phyloP scores from a whole-genome alignment of 208 protist species.

The Wallacemonas sp. region DNA sequence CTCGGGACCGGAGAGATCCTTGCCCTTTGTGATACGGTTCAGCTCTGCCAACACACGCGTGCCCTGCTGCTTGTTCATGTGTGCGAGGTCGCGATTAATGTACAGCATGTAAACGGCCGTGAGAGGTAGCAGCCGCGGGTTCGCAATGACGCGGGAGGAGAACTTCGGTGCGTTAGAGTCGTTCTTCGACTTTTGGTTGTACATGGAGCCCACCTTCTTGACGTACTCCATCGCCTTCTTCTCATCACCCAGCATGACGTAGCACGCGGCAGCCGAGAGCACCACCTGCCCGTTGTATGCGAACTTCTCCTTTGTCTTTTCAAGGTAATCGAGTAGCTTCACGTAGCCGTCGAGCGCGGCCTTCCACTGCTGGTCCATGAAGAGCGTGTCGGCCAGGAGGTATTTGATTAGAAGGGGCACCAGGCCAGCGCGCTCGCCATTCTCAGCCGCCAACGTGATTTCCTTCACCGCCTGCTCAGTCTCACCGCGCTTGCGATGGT shows the following conservation, averaged over 20 bases:
- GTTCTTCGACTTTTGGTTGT: constrained; percentile 90
- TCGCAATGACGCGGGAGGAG: constrained; percentile 65
- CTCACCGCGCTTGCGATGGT: constrained; percentile 86
- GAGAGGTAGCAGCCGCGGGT: constrained; percentile 70
- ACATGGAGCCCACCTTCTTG: constrained; percentile 80
- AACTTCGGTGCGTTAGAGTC: constrained; percentile 90
- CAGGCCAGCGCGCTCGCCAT: constrained; percentile 67
- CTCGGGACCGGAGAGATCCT: constrained; percentile 70
- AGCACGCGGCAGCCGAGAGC: constrained; percentile 76
- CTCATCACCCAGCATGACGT: constrained; percentile 79
- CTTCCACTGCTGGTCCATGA: constrained; percentile 87
- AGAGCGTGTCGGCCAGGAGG: constrained; percentile 89
- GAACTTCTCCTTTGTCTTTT: constrained; percentile 73
- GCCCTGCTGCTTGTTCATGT: constrained; percentile 87
- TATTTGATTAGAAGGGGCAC: constrained; percentile 85
- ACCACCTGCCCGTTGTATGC: constrained; percentile 88
- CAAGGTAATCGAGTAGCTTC: constrained; percentile 62
- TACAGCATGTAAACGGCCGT: constrained; percentile 89
- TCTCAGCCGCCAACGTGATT: constrained; percentile 72
- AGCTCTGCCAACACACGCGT: constrained; percentile 65
- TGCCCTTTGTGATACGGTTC: constrained; percentile 50
- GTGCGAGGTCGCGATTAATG: constrained; percentile 89
- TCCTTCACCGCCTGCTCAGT: constrained; percentile 59
- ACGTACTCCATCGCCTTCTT: constrained; percentile 65
- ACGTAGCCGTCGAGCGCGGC: constrained; percentile 64